These are phyloP conservation scores for Pouteria campechiana DNA, from an alignment of 179 eudicot species.

Conservation along the genomic window DNA sequence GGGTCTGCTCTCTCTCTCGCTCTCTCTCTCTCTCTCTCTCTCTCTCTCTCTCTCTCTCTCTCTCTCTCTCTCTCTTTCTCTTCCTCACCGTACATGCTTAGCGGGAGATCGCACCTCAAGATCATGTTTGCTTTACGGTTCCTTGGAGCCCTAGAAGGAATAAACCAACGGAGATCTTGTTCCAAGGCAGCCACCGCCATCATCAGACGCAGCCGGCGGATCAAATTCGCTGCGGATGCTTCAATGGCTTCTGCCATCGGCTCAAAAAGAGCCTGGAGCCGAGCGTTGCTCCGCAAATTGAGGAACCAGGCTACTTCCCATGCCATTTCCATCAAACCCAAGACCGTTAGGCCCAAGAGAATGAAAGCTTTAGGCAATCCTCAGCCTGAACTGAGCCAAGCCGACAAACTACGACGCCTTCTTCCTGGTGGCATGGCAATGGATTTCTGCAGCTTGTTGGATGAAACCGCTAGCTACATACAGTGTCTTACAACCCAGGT, in stretches of 20 bases:
- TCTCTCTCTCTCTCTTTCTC: constrained; percentile 1
- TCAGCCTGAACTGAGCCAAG: constrained; percentile 1
- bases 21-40: not conserved
- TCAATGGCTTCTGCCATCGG: constrained; percentile 64
- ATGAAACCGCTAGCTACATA: constrained; percentile 72
- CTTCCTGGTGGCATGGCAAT: constrained; percentile 78
- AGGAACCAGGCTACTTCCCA: too few relatives aligned
- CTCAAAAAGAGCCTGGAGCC: constrained; percentile 56
- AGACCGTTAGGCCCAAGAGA: not conserved
- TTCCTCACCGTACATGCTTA: not conserved
- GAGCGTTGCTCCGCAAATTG: constrained; percentile 33
- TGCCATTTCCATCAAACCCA: not conserved
- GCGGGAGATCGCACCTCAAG: constrained; percentile 11
- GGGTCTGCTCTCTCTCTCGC: constrained; percentile 5
- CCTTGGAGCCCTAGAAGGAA: constrained; percentile 43
- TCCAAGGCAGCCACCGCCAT: not conserved
- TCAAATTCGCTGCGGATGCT: constrained; percentile 47
- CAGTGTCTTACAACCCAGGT: constrained; percentile 71
- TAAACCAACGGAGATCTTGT: constrained; percentile 15
- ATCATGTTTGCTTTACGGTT: constrained; percentile 44
- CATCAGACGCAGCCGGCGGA: constrained; percentile 9
- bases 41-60: constrained; percentile 3
- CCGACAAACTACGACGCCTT: constrained; percentile 30
- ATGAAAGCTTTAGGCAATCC: constrained; percentile 1
- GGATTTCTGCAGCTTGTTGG: constrained; percentile 45